These are phyloP conservation scores for Solidago caesia DNA, from an alignment of 129 eudicot species.

Conservation along the genomic window DNA sequence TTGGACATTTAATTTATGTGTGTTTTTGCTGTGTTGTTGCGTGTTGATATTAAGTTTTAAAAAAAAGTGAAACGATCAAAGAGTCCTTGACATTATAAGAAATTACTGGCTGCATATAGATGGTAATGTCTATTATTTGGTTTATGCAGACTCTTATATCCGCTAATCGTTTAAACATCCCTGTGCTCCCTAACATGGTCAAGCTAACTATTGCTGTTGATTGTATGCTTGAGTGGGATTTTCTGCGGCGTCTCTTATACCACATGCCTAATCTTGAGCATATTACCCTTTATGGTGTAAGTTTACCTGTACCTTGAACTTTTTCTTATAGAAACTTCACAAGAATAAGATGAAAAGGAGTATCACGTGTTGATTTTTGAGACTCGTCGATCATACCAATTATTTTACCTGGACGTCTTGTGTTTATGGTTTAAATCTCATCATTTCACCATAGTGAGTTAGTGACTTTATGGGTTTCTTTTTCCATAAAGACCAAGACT, in stretches of 20 bases:
- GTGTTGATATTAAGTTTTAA: neutral
- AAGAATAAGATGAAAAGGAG: too few relatives aligned
- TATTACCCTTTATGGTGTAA: conserved; percentile 29
- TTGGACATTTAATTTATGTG: neutral
- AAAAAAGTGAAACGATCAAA: neutral
- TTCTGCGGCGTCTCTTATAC: conserved; percentile 4
- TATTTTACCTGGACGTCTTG: too few relatives aligned
- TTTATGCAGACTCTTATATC: neutral
- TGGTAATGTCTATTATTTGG: neutral
- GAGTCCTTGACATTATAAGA: neutral
- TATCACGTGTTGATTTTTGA: too few relatives aligned
- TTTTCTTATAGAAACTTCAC: too few relatives aligned
- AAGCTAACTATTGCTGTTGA: conserved; percentile 13
- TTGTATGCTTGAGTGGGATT: conserved; percentile 12
- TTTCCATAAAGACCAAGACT: too few relatives aligned
- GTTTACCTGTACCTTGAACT: neutral
- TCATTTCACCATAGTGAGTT: too few relatives aligned
- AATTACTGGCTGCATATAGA: too few relatives aligned
- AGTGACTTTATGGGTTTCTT: too few relatives aligned
- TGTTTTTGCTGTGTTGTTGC: neutral
- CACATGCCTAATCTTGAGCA: conserved; percentile 37
- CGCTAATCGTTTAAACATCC: conserved; percentile 5
- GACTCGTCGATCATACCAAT: too few relatives aligned
- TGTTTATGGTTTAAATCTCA: too few relatives aligned
- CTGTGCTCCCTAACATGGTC: conserved; percentile 25